These are phyloP conservation scores for Russula vinacea DNA, from an alignment of 768 basidiomycete genomes.

Conservation along the genomic window DNA sequence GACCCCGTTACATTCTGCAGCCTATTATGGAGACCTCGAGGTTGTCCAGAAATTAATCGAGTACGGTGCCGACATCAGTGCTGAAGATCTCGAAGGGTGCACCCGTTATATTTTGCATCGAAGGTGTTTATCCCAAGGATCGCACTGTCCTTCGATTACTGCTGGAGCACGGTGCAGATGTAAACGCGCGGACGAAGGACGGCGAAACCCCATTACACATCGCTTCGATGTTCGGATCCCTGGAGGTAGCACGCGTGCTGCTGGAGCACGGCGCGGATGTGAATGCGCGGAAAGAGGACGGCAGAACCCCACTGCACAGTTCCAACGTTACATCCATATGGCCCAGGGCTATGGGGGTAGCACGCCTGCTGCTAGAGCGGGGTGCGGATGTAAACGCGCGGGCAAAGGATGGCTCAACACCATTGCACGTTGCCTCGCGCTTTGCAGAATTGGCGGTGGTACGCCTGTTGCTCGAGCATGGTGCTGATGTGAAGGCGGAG, in stretches of 20 bases:
- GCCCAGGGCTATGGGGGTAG: too few species aligned
- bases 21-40: neutral
- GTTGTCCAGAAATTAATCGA: neutral
- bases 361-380: too few species aligned
- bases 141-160: neutral
- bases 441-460: too few species aligned
- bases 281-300: neutral
- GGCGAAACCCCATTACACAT: neutral
- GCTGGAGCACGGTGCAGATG: neutral
- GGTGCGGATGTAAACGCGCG: too few species aligned
- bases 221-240: neutral
- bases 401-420: too few species aligned
- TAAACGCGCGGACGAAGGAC: too few species aligned
- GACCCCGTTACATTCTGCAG: neutral
- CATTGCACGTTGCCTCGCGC: too few species aligned
- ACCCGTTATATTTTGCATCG: neutral
- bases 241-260: neutral
- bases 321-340: too few species aligned
- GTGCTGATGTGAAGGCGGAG: too few species aligned
- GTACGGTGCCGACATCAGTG: neutral
- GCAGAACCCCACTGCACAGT: neutral
- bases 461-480: too few species aligned
- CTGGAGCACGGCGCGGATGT: neutral
- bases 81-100: fast-evolving
- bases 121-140: neutral